Conservation (phyloP, 2,329 filamentous ascomycete species). For the Leptodontidium sp. region DNA sequence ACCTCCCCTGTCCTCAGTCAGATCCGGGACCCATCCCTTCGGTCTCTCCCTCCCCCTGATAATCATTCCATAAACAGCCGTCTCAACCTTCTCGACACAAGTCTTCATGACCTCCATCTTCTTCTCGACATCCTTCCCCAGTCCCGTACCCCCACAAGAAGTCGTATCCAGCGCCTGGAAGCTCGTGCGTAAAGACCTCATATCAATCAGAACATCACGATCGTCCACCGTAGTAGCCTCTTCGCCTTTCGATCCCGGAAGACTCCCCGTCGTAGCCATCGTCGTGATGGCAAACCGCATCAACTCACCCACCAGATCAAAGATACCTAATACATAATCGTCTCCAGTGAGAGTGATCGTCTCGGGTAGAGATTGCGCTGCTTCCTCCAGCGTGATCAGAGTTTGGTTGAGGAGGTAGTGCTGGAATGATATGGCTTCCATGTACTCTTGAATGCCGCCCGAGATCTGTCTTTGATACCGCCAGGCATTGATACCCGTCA, state of each 20-base stretch:
- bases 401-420: slow-evolving; percentile 84
- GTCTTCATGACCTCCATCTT: slow-evolving; percentile 88
- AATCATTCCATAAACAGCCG: slow-evolving; percentile 84
- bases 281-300: slow-evolving; percentile 96
- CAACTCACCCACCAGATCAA: slow-evolving; percentile 93
- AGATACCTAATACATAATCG: slow-evolving; percentile 90
- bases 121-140: slow-evolving; percentile 71
- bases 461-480: slow-evolving; percentile 84
- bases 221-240: slow-evolving; percentile 34
- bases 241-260: slow-evolving; percentile 49
- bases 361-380: slow-evolving; percentile 55
- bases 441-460: slow-evolving; percentile 87
- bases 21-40: slow-evolving; percentile 89
- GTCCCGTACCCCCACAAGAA: slow-evolving; percentile 56
- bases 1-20: slow-evolving; percentile 48
- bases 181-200: slow-evolving; percentile 78
- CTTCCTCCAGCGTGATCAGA: slow-evolving; percentile 73
- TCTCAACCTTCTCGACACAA: slow-evolving; percentile 95
- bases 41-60: slow-evolving; percentile 89
- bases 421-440: slow-evolving; percentile 88
- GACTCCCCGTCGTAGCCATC: slow-evolving; percentile 70
- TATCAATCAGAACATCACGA: slow-evolving; percentile 77
- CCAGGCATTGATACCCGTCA: slow-evolving; percentile 80
- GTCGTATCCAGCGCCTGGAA: slow-evolving; percentile 76
- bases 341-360: slow-evolving; percentile 75